Percentiles rank a stretch among this genome's conserved stretches.
These are phyloP conservation scores for Penicillium brevicompactum DNA, from an alignment of 2,329 filamentous ascomycete genomes.

Conservation along the genomic window DNA sequence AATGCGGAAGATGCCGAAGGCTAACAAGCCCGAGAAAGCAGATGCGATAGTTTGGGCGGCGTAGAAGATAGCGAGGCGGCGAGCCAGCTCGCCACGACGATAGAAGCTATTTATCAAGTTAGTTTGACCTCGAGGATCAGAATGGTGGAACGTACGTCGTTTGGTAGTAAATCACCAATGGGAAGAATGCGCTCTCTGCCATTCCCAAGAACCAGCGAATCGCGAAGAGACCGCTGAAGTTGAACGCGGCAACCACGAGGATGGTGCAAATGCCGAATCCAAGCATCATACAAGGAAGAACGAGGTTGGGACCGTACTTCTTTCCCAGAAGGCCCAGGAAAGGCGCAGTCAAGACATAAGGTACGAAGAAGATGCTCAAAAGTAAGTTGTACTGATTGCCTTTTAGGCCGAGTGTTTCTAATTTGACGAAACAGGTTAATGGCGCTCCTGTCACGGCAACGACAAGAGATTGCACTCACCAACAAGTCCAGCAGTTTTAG, in stretches of 20 bases:
- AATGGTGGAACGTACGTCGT: conserved; percentile 21
- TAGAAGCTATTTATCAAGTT: conserved; percentile 22
- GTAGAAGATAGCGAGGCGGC: conserved; percentile 34
- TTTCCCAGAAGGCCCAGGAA: conserved; percentile 32
- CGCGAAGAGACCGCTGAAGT: conserved; percentile 28
- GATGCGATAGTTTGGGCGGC: conserved; percentile 31
- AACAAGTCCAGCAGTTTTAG: conserved; percentile 29
- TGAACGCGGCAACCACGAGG: conserved; percentile 24
- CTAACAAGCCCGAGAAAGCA: conserved; percentile 35
- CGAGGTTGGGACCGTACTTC: conserved; percentile 27
- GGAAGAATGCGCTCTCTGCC: conserved; percentile 33
- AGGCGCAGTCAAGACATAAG: conserved; percentile 31
- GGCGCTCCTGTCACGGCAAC: background rate
- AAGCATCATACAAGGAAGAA: conserved; percentile 32
- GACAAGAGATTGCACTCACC: conserved; percentile 5
- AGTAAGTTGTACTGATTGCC: conserved; percentile 31
- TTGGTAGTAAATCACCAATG: conserved; percentile 30
- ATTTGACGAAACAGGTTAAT: background rate
- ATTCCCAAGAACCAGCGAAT: conserved; percentile 33
- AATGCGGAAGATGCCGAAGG: conserved; percentile 47
- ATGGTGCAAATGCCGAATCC: conserved; percentile 27
- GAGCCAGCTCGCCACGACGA: conserved; percentile 31
- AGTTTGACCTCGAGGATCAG: background rate
- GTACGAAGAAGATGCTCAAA: conserved; percentile 31
- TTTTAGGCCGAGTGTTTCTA: conserved; percentile 25